Base-by-base conservation (phyloP, 2,329 filamentous ascomycete genomes). In the Parasarocladium wereldwijsianum region DNA sequence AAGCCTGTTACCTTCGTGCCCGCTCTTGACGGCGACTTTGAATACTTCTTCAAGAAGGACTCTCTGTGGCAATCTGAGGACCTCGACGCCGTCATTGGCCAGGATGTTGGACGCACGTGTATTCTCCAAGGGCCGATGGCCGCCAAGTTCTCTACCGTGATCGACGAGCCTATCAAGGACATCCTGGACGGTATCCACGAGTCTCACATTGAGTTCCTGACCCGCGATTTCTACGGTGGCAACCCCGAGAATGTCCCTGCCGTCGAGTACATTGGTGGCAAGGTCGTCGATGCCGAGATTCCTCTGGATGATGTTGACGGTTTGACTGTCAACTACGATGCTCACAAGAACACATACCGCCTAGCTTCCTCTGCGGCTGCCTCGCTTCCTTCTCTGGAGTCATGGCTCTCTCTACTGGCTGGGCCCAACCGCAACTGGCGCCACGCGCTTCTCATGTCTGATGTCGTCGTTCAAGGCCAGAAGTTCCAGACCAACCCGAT, bases 21-120 rank as follows among this genome's bases (percentile, higher is more conserved):
- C 5, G 67, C 80, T n/a, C 67, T 98, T 14, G 90, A 98, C 45
- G 85, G 93, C 38, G 93, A 87, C 51, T 98, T 98, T 42, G 90
- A 98, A 51, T 93, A 92, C 60, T 98, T 84, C 64, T 98, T 98
- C 77, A 98, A 98, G 75, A 98, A 98, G 64, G 90, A 98, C 54
- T 98, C 90, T 2, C 70, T 98, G 6, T 98, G 90, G 90, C 90
- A 98, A 58, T 96, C 90, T 1, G 90, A 98, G 57, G 90, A 98
- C 47, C 66, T 98, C 8, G 87, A 92, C 46, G 90, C 90, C 32
- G 86, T 98, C 34, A 86, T 94, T 36, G 87, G 69, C 42, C 90
- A 96, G 57, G 92, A 98, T 50, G 90, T 98, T 35, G 86, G 84
- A 39, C 75, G 92, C 49, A 93, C 86, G 25, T 94, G 86, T 61